Conservation (phyloP, 2,329 filamentous ascomycete genomes). For the Fusarium kyushuense region DNA sequence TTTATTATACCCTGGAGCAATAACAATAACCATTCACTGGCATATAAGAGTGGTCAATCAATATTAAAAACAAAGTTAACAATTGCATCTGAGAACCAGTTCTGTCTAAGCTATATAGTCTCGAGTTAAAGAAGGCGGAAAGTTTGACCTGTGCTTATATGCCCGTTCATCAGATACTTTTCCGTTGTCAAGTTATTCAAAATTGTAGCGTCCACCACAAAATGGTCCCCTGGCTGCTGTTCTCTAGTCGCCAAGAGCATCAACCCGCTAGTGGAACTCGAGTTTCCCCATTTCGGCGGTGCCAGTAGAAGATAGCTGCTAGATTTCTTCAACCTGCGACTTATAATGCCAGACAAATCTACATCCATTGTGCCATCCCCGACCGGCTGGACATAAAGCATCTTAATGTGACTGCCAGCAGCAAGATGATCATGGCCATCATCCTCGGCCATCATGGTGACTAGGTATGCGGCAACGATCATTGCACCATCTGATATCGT, state of each 20-base stretch:
- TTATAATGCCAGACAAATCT: neutral
- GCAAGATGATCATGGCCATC: neutral
- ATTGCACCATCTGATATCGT: neutral
- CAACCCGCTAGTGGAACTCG: neutral
- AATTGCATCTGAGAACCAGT: fast-evolving
- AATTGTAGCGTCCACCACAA: neutral
- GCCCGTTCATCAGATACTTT: neutral
- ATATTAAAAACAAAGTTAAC: neutral
- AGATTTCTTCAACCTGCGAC: neutral
- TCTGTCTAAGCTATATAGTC: neutral
- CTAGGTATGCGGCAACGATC: neutral
- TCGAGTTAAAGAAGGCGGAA: neutral
- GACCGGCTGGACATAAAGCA: neutral
- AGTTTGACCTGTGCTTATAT: neutral
- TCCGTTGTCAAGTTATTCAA: neutral
- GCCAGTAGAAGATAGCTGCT: neutral
- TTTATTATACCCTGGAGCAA: too few relatives aligned
- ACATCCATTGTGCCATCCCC: too few relatives aligned
- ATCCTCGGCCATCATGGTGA: fast-evolving
- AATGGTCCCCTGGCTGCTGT: neutral
- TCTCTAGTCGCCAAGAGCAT: neutral
- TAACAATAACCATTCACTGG: fast-evolving
- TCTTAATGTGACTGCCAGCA: neutral
- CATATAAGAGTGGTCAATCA: too few relatives aligned
- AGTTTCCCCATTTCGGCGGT: neutral